phyloP scores from a whole-genome alignment of 257 asterid species.

The Fraxinus americana region DNA sequence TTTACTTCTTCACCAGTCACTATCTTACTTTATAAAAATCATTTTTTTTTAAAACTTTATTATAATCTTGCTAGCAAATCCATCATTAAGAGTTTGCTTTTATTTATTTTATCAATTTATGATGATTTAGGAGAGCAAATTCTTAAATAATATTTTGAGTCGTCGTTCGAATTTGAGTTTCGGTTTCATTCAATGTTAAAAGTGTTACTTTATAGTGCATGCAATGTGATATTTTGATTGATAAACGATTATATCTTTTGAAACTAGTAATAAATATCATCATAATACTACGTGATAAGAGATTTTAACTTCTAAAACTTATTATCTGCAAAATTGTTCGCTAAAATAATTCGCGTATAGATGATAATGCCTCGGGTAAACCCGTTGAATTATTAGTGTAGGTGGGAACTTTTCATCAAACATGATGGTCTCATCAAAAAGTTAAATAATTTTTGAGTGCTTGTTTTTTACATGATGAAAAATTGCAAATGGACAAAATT shows the following conservation, averaged over 20 bases:
- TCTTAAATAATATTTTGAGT: not conserved
- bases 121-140: not conserved
- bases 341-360: not conserved
- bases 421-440: constrained; percentile 26
- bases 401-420: constrained; percentile 11
- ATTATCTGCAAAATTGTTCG: not conserved
- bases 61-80: constrained; percentile 6
- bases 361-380: not conserved
- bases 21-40: constrained; percentile 29
- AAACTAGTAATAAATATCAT: too few species aligned
- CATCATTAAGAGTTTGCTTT: not conserved
- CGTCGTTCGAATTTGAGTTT: not conserved
- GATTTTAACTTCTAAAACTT: not conserved
- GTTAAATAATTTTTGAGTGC: constrained; percentile 1
- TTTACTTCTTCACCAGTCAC: constrained; percentile 50
- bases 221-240: too few species aligned
- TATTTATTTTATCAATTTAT: not conserved
- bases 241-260: not conserved
- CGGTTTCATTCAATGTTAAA: too few species aligned
- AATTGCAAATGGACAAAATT: constrained; percentile 20
- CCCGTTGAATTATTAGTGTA: not conserved
- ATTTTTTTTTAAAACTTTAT: constrained; percentile 31
- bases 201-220: too few species aligned
- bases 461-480: constrained; percentile 10
- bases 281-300: not conserved